These are phyloP conservation scores for Trichoderma sp. DNA, from an alignment of 2,329 filamentous ascomycete genomes.

Conservation along the genomic window DNA sequence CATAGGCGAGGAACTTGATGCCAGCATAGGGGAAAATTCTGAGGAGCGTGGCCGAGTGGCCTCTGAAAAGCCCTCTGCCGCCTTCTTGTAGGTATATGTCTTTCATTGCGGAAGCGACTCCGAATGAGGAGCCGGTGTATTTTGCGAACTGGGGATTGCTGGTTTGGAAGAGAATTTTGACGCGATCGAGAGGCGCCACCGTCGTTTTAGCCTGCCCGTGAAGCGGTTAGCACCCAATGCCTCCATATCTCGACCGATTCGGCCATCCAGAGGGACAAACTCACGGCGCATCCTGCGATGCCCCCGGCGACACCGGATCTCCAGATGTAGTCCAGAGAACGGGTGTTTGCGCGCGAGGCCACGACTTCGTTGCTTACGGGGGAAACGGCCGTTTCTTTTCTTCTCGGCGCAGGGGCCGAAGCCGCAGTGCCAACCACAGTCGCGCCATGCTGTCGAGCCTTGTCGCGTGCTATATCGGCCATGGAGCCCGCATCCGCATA, in stretches of 20 bases:
- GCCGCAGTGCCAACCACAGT: conserved; percentile 22
- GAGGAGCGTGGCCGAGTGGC: conserved; percentile 88
- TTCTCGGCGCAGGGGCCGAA: conserved; percentile 22
- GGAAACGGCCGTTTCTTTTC: conserved; percentile 42
- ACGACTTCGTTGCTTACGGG: conserved; percentile 49
- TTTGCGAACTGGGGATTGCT: conserved; percentile 91
- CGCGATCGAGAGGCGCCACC: conserved; percentile 91
- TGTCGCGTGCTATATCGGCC: conserved; percentile 47
- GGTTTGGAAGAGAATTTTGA: conserved; percentile 98
- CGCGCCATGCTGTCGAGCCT: conserved; percentile 30
- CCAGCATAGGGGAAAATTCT: conserved; percentile 96
- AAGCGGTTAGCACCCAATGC: conserved; percentile 18
- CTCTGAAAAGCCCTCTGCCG: conserved; percentile 74
- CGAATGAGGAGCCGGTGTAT: conserved; percentile 85
- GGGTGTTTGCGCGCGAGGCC: conserved; percentile 47
- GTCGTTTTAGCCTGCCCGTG: conserved; percentile 77
- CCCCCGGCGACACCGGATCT: conserved; percentile 84
- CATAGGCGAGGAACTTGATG: conserved; percentile 97
- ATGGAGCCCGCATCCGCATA: conserved; percentile 57
- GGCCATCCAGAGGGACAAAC: conserved; percentile 33
- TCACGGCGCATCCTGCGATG: conserved; percentile 84
- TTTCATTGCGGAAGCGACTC: conserved; percentile 75
- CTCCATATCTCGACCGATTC: neutral
- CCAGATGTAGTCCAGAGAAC: conserved; percentile 78
- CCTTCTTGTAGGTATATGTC: conserved; percentile 80